A percentile compares a stretch with the other conserved stretches of the same genome.
These are phyloP conservation scores for Musa itinerans DNA, from an alignment of 176 grass and related monocot species.

Conservation along the genomic window DNA sequence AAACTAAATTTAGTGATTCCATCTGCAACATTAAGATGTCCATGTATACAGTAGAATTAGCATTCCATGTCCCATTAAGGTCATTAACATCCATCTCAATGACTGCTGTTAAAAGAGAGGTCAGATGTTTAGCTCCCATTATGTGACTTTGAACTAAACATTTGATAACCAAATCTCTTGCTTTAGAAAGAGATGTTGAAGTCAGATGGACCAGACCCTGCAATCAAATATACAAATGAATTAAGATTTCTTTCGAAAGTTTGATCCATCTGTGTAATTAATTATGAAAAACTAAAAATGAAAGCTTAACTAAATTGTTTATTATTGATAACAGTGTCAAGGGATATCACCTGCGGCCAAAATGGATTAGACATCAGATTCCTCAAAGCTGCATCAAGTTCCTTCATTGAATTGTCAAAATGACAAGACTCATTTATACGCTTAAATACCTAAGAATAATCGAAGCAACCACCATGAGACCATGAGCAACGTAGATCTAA, in stretches of 20 bases:
- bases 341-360: constrained; percentile 52
- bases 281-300: not conserved
- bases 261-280: not conserved
- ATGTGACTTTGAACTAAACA: constrained; percentile 48
- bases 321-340: not conserved
- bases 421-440: constrained; percentile 29
- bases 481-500: not conserved
- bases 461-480: constrained; percentile 4
- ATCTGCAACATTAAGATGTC: constrained; percentile 27
- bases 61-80: constrained; percentile 10
- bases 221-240: not conserved
- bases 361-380: constrained; percentile 35
- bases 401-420: constrained; percentile 43
- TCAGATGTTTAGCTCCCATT: constrained; percentile 33
- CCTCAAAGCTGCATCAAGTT: constrained; percentile 47
- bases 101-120: constrained; percentile 43
- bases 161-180: constrained; percentile 41
- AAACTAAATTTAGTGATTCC: constrained; percentile 22
- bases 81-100: constrained; percentile 48
- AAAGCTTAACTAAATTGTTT: not conserved
- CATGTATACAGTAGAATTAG: constrained; percentile 28
- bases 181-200: constrained; percentile 37
- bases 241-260: not conserved
- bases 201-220: constrained; percentile 49
- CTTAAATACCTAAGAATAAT: constrained; percentile 50